These are phyloP conservation scores for Arthrocladium fulminans DNA, from an alignment of 2,329 filamentous ascomycete species.

Conservation along the genomic window DNA sequence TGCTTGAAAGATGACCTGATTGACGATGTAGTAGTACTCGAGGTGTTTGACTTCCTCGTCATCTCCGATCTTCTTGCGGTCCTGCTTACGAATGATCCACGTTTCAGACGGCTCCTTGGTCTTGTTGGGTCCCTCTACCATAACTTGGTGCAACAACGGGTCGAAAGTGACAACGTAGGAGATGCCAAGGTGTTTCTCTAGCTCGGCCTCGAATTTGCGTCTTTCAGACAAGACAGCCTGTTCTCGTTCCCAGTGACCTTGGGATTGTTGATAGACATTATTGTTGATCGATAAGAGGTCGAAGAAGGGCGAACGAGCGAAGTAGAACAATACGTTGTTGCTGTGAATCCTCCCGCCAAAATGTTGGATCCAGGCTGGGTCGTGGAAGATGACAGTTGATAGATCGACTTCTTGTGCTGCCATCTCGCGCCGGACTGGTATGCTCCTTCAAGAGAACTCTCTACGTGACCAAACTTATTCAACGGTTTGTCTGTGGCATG, in stretches of 20 bases:
- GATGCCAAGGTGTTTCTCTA: conserved; percentile 47
- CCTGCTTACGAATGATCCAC: conserved; percentile 55
- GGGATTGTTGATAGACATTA: conserved; percentile 43
- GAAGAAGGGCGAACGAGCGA: conserved; percentile 55
- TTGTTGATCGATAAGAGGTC: conserved; percentile 54
- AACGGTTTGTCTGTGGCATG: no score
- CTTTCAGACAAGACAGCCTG: conserved; percentile 46
- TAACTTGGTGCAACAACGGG: conserved; percentile 41
- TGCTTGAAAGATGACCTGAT: conserved; percentile 53
- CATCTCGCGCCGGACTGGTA: background rate
- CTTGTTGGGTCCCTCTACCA: conserved; percentile 31
- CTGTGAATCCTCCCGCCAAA: conserved; percentile 21
- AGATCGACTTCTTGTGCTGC: conserved; percentile 11
- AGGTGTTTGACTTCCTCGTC: conserved; percentile 46
- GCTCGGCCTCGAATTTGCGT: conserved; percentile 45
- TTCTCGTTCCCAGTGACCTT: conserved; percentile 40
- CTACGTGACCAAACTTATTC: no score
- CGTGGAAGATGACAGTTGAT: conserved; percentile 18
- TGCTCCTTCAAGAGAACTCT: background rate
- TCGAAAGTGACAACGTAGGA: conserved; percentile 54
- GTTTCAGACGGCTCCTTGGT: conserved; percentile 42
- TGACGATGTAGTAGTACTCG: conserved; percentile 53
- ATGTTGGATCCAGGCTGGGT: conserved; percentile 19
- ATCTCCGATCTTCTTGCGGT: conserved; percentile 36
- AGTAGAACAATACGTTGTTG: conserved; percentile 48